phyloP scores from a whole-genome alignment of 208 protist genomes.

The Trypanosoma vivax region DNA sequence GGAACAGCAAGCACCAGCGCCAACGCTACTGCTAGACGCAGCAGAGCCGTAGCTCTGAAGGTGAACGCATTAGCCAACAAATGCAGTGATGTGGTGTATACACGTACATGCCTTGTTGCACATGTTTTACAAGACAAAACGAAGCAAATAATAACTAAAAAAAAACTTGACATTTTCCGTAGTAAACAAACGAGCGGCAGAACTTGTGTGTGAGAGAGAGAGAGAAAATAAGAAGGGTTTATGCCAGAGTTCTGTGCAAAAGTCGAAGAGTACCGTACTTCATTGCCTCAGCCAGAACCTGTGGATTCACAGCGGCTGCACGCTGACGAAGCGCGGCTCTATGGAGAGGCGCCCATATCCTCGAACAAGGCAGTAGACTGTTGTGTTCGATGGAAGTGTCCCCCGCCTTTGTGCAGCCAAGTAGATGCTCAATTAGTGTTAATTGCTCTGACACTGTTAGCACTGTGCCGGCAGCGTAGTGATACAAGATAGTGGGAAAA shows the following conservation, averaged over 20 bases:
- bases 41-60: too few relatives aligned
- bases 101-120: too few relatives aligned
- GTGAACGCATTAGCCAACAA: too few relatives aligned
- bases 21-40: too few relatives aligned
- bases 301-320: background rate
- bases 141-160: too few relatives aligned
- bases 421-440: conserved; percentile 1
- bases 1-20: too few relatives aligned
- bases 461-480: background rate
- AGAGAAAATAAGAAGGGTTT: background rate
- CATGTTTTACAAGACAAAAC: too few relatives aligned
- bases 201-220: background rate
- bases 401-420: background rate
- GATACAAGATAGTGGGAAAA: conserved; percentile 16
- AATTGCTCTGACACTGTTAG: conserved; percentile 1
- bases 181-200: too few relatives aligned
- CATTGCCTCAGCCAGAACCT: conserved; percentile 9
- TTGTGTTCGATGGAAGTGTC: background rate
- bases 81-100: too few relatives aligned
- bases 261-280: conserved; percentile 16
- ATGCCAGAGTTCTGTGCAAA: background rate
- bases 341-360: conserved; percentile 13
- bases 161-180: too few relatives aligned
- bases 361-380: background rate
- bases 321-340: conserved; percentile 7